Evolutionary conservation across 768 basidiomycete species (phyloP).

Genomic region (Lactarius hatsudake): DNA sequence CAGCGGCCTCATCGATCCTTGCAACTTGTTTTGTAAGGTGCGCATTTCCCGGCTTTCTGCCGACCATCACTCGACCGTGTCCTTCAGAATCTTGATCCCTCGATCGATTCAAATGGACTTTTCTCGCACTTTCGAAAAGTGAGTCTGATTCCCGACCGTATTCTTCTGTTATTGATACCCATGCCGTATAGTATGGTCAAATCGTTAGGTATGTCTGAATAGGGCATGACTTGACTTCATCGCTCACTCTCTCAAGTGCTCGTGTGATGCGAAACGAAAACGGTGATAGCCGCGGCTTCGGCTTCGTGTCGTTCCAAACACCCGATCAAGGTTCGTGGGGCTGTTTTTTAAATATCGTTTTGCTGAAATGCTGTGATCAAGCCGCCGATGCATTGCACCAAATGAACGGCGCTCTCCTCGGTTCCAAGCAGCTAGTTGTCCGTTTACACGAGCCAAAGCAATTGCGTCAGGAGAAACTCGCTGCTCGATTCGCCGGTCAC

Average conservation of each 20-base stretch:
- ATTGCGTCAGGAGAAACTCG: conserved; percentile 84
- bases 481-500: conserved; percentile 70
- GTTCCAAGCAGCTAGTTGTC: conserved; percentile 77
- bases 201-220: conserved; percentile 68
- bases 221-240: background rate
- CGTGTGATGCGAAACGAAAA: conserved; percentile 88
- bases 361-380: conserved; percentile 32
- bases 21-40: conserved; percentile 88
- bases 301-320: conserved; percentile 84
- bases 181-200: conserved; percentile 64
- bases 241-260: conserved; percentile 49
- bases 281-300: conserved; percentile 83
- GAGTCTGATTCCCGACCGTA: conserved; percentile 29
- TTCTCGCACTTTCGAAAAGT: conserved; percentile 82
- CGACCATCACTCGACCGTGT: conserved; percentile 15
- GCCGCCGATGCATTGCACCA: conserved; percentile 70
- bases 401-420: conserved; percentile 77
- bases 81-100: conserved; percentile 74
- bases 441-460: conserved; percentile 90
- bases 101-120: conserved; percentile 81
- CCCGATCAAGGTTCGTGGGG: conserved; percentile 65
- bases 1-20: conserved; percentile 86
- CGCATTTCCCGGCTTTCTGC: conserved; percentile 21
- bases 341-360: conserved; percentile 4
- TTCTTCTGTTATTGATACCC: background rate